Evolutionary conservation across 2,329 filamentous ascomycete species (phyloP).

Genomic region (Ophiostoma tasmaniense): DNA sequence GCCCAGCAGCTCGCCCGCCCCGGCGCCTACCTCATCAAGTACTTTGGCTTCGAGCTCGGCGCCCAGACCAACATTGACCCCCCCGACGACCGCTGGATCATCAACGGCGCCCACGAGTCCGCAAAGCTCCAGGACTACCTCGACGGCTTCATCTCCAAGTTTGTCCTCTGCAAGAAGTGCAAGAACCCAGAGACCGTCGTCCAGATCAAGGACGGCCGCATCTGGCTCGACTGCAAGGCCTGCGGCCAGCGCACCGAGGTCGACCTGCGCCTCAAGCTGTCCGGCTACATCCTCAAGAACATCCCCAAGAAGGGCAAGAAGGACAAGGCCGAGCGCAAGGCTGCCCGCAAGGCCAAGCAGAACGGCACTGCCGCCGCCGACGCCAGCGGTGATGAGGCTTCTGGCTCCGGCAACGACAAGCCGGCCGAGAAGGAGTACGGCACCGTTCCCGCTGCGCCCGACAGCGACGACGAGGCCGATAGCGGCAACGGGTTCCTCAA

Average conservation of each 20-base stretch:
- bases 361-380: slow-evolving; percentile 53
- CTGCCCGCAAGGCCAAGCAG: slow-evolving; percentile 82
- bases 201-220: slow-evolving; percentile 85
- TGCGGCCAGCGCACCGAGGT: slow-evolving; percentile 90
- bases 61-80: slow-evolving; percentile 98
- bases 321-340: slow-evolving; percentile 88
- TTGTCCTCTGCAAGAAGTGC: slow-evolving; percentile 99
- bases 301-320: slow-evolving; percentile 91
- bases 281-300: slow-evolving; percentile 95
- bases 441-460: slow-evolving; percentile 26
- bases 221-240: slow-evolving; percentile 95
- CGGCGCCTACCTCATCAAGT: slow-evolving; percentile 95
- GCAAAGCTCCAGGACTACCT: slow-evolving; percentile 95
- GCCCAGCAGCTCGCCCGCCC: slow-evolving; percentile 86
- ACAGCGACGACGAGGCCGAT: slow-evolving; percentile 60
- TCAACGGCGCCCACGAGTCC: slow-evolving; percentile 96
- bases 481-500: slow-evolving; percentile 27
- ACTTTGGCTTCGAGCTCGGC: slow-evolving; percentile 97
- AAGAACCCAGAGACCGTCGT: slow-evolving; percentile 99
- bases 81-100: slow-evolving; percentile 98
- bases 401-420: slow-evolving; percentile 35
- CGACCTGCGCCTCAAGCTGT: slow-evolving; percentile 89
- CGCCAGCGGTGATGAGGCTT: slow-evolving; percentile 51
- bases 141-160: slow-evolving; percentile 96
- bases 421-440: slow-evolving; percentile 49